Conservation (phyloP, 176 grass and related monocot species). For the Bothriochloa decipiens region DNA sequence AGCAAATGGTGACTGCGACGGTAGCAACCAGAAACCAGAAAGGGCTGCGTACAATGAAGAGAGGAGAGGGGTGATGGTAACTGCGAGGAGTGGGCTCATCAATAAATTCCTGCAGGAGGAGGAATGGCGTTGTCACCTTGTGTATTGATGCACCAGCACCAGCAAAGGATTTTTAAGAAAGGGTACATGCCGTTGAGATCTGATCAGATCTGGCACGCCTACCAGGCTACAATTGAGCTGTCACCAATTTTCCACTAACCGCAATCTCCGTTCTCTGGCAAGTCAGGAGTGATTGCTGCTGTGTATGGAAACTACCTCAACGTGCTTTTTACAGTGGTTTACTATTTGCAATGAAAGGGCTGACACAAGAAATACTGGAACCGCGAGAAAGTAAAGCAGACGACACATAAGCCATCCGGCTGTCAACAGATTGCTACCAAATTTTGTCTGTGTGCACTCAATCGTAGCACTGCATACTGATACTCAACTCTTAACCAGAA, state of each 20-base stretch:
- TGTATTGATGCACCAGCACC: slow-evolving; percentile 8
- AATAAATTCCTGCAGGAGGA: slow-evolving; percentile 42
- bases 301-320: neutral
- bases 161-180: neutral
- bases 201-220: neutral
- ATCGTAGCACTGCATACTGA: neutral
- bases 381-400: no score
- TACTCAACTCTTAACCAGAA: neutral
- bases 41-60: slow-evolving; percentile 32
- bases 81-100: slow-evolving; percentile 24
- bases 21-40: slow-evolving; percentile 29
- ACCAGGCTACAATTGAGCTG: neutral
- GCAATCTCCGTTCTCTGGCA: neutral
- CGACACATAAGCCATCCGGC: neutral
- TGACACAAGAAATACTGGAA: neutral
- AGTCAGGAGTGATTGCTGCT: neutral
- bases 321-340: neutral
- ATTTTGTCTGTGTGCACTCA: neutral
- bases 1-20: neutral
- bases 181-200: slow-evolving; percentile 22
- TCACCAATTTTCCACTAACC: neutral
- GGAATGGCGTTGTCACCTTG: slow-evolving; percentile 1
- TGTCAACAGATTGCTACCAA: neutral
- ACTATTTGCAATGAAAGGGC: neutral
- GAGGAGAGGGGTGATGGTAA: neutral